Evolutionary conservation across 306 rosid genomes (phyloP), one percentile per base, ranked within the genome.

Genomic region (Nissolia schottii): DNA sequence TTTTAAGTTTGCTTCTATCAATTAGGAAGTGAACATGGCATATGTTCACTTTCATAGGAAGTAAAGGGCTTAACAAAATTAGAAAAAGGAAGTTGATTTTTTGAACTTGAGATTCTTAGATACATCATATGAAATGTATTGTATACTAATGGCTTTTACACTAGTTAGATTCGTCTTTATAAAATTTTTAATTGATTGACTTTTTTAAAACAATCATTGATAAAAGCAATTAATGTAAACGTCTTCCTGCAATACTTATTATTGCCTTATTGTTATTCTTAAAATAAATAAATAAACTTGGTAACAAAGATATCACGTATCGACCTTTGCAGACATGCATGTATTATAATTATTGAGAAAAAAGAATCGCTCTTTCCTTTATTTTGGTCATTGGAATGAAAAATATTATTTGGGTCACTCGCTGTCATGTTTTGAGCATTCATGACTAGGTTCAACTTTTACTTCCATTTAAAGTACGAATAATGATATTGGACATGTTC

Each of bases 321-420:
- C 51, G 14, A 14, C 59, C 70, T 78, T 62, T 74, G 73, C 73
- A 76, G 38, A 48, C 53, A 9, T 65, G 73, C 71, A n/a, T 37
- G n/a, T 0, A 67, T 24, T 43, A 31, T 63, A 31, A 34, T 38
- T 37, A 51, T 81, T 67, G 2, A 28, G 46, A 18, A 31, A 49
- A 5, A 1, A 8, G 10, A 6, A n/a, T n/a, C 40, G 7, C 6
- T 41, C 11, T 65, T 23, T 16, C 45, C 34, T 66, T 46, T 28
- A 2, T 27, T 8, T 45, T 66, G 31, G 15, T 45, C 24, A 15
- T 23, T 25, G 9, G 12, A 29, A 9, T 45, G 57, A 66, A 24
- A 27, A 32, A 66, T n/a, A 67, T 48, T 27, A 67, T 48, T 7
- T 25, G 40, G 57, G 25, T 32, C 31, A 25, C 20, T 32, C 22